Conservation (phyloP, 2,329 filamentous ascomycete genomes). For the Colletotrichum plurivorum region DNA sequence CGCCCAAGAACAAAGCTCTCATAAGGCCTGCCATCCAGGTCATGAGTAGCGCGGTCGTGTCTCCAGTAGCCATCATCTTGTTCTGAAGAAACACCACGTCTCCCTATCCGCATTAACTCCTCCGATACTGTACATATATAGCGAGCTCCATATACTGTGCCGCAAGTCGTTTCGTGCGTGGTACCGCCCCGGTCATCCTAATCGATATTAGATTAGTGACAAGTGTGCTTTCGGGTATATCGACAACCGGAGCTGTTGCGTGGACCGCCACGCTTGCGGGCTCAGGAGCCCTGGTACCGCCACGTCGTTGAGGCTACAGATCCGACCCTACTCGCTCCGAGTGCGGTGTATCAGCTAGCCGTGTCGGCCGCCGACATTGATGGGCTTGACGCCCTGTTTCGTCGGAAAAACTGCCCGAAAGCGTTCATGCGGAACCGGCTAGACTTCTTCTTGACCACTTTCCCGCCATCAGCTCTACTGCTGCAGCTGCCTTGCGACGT, state of each 20-base stretch:
- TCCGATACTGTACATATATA: conserved; percentile 40
- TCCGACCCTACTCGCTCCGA: conserved; percentile 2
- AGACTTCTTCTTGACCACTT: conserved; percentile 71
- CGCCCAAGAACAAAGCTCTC: conserved; percentile 25
- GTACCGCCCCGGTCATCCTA: conserved; percentile 15
- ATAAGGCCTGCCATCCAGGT: conserved; percentile 19
- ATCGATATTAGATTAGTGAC: conserved; percentile 32
- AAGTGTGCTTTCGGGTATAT: conserved; percentile 34
- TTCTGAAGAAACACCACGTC: conserved; percentile 22
- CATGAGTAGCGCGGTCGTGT: conserved; percentile 23
- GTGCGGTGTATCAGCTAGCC: conserved; percentile 42
- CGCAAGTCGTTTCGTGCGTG: conserved; percentile 30
- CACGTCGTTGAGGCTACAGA: neutral
- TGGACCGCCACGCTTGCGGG: conserved; percentile 14
- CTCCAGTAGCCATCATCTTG: conserved; percentile 22
- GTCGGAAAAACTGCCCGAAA: conserved; percentile 66
- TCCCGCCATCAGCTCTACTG: conserved; percentile 61
- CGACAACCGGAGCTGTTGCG: conserved; percentile 23
- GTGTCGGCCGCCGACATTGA: conserved; percentile 49
- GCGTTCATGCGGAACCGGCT: conserved; percentile 76
- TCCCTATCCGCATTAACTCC: conserved; percentile 38
- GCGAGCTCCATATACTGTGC: conserved; percentile 36
- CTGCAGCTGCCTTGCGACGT: conserved; percentile 59
- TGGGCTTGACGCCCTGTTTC: conserved; percentile 60
- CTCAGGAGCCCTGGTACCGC: conserved; percentile 5